Conservation (phyloP, 371 early-diverging fungal genomes). For the Mortierella sp. region DNA sequence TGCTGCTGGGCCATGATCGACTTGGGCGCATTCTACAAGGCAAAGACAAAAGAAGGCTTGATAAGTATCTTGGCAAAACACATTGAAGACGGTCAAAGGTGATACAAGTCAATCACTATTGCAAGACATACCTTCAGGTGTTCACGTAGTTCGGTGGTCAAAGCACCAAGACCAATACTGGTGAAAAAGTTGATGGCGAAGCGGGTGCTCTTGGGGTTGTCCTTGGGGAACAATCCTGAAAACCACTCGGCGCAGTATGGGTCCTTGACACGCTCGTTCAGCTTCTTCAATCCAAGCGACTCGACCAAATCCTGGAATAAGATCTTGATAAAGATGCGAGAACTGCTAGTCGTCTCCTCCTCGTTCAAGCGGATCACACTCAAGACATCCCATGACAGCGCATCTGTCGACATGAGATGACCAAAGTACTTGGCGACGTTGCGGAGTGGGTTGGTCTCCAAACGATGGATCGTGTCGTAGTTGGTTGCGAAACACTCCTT, state of each 20-base stretch:
- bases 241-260: slow-evolving; percentile 74
- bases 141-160: slow-evolving; percentile 95
- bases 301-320: slow-evolving; percentile 93
- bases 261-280: slow-evolving; percentile 84
- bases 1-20: slow-evolving; percentile 64
- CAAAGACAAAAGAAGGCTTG: background rate
- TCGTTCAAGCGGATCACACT: slow-evolving; percentile 87
- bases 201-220: slow-evolving; percentile 89
- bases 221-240: slow-evolving; percentile 92
- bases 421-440: slow-evolving; percentile 94
- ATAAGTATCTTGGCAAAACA: background rate
- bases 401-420: slow-evolving; percentile 90
- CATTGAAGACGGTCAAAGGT: background rate
- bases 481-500: slow-evolving; percentile 83
- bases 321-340: slow-evolving; percentile 97
- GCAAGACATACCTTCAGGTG: slow-evolving; percentile 65
- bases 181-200: slow-evolving; percentile 99
- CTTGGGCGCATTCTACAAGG: slow-evolving; percentile 65
- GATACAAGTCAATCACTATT: background rate
- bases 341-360: slow-evolving; percentile 94
- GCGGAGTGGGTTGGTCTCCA: slow-evolving; percentile 94
- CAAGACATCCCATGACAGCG: slow-evolving; percentile 89
- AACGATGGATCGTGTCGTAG: slow-evolving; percentile 93
- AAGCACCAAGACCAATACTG: slow-evolving; percentile 91
- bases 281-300: slow-evolving; percentile 83